Evolutionary conservation across 306 rosid genomes (phyloP).

Genomic region (Ochetophila trinervis): DNA sequence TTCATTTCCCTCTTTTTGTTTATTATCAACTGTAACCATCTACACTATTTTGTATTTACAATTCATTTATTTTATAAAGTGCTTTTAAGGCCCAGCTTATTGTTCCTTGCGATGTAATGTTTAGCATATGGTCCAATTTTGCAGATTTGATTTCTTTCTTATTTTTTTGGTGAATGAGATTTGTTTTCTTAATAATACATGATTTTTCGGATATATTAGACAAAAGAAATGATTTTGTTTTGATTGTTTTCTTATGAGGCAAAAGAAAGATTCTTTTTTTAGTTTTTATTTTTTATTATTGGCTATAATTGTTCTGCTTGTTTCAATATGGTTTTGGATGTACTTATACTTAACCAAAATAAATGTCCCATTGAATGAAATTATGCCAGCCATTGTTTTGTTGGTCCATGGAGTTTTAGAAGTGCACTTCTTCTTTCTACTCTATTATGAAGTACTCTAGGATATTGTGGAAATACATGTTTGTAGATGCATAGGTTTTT

Average conservation of each 20-base stretch:
- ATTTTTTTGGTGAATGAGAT: too few relatives aligned
- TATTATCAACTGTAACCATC: too few relatives aligned
- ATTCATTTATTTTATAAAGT: not conserved
- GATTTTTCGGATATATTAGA: not conserved
- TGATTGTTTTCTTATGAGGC: slow-evolving; percentile 16
- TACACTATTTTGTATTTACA: not conserved
- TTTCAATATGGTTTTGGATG: not conserved
- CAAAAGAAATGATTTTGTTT: slow-evolving; percentile 10
- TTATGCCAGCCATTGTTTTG: not conserved
- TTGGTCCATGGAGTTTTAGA: too few relatives aligned
- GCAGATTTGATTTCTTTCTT: not conserved
- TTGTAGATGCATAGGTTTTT: not conserved
- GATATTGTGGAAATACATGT: too few relatives aligned
- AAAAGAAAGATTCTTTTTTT: slow-evolving; percentile 21
- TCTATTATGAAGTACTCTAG: not conserved
- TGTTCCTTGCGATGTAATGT: not conserved
- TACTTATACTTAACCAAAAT: not conserved
- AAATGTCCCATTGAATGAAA: not conserved
- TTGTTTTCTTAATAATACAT: not conserved
- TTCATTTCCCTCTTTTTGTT: too few relatives aligned
- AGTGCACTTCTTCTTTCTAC: not conserved
- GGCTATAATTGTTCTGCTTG: not conserved
- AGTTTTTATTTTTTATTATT: slow-evolving; percentile 11
- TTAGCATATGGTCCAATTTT: not conserved
- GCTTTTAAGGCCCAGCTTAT: not conserved